Percentiles rank a stretch among this genome's conserved stretches.
These are phyloP conservation scores for Ustilago lituana DNA, from an alignment of 1,284 basidiomycete genomes.

Conservation along the genomic window DNA sequence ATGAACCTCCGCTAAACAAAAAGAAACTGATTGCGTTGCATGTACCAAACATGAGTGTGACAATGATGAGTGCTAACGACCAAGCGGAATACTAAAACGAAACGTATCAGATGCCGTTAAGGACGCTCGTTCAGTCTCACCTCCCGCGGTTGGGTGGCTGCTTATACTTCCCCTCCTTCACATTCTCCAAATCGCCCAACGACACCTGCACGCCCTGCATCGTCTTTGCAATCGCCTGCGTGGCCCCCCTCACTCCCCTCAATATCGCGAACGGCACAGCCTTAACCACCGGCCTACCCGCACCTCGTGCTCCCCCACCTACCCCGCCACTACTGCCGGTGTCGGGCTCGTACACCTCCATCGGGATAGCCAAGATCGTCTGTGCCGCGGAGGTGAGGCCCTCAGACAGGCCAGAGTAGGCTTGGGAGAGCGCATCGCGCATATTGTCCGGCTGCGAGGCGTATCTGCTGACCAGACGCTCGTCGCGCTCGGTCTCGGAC, in stretches of 20 bases:
- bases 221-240: constrained; percentile 94
- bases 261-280: constrained; percentile 96
- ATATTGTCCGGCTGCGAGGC: constrained; percentile 87
- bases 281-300: constrained; percentile 78
- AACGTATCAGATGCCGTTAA: not conserved
- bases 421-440: constrained; percentile 86
- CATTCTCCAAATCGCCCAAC: constrained; percentile 55
- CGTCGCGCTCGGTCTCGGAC: constrained; percentile 2
- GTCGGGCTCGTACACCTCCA: constrained; percentile 94
- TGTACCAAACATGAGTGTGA: too few species aligned
- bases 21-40: too few species aligned
- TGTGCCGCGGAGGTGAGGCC: constrained; percentile 87
- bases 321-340: not conserved
- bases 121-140: too few species aligned
- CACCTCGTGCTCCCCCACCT: constrained; percentile 56
- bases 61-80: too few species aligned
- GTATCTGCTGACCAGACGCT: constrained; percentile 77
- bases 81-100: not conserved
- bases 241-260: constrained; percentile 95
- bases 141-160: constrained; percentile 1
- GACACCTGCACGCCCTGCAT: constrained; percentile 87
- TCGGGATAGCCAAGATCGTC: constrained; percentile 96
- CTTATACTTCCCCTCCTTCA: constrained; percentile 59
- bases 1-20: too few species aligned
- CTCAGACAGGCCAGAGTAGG: constrained; percentile 79